phyloP scores from a whole-genome alignment of 306 rosid species.

The Rosa lucieae region DNA sequence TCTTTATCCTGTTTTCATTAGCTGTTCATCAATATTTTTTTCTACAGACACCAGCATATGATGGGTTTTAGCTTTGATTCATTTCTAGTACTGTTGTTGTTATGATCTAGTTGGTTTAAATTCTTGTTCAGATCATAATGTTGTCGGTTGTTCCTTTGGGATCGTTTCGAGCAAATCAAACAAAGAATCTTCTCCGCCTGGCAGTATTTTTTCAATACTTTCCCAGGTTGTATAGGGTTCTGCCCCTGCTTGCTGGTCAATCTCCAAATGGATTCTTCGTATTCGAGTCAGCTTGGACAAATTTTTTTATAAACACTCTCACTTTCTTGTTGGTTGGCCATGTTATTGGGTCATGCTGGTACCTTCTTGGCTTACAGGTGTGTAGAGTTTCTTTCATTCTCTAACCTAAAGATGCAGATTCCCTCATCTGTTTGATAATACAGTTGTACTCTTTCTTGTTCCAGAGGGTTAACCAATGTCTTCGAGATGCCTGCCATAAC shows the following conservation, averaged over 20 bases:
- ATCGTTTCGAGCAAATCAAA: conserved; percentile 65
- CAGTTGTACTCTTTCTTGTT: conserved; percentile 18
- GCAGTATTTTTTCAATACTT: conserved; percentile 63
- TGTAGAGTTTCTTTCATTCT: conserved; percentile 10
- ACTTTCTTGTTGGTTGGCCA: conserved; percentile 65
- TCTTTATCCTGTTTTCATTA: neutral
- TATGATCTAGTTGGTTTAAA: neutral
- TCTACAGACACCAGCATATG: neutral
- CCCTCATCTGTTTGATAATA: neutral
- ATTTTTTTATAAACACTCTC: conserved; percentile 71
- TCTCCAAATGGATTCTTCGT: conserved; percentile 70
- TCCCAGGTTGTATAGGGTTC: conserved; percentile 67
- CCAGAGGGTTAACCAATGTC: conserved; percentile 83
- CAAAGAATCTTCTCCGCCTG: conserved; percentile 61
- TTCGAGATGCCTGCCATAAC: conserved; percentile 50
- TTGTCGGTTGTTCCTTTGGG: conserved; percentile 44
- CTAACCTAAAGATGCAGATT: neutral
- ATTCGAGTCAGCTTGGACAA: conserved; percentile 78
- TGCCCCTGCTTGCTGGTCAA: conserved; percentile 66
- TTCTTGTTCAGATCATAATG: conserved; percentile 60
- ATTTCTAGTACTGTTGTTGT: neutral
- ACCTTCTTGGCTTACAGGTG: conserved; percentile 82
- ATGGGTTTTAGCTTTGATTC: neutral
- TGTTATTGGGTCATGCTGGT: conserved; percentile 81
- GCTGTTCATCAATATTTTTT: neutral